Evolutionary conservation across 768 basidiomycete species (phyloP).

Genomic region (Macrolepiota dolichaula): DNA sequence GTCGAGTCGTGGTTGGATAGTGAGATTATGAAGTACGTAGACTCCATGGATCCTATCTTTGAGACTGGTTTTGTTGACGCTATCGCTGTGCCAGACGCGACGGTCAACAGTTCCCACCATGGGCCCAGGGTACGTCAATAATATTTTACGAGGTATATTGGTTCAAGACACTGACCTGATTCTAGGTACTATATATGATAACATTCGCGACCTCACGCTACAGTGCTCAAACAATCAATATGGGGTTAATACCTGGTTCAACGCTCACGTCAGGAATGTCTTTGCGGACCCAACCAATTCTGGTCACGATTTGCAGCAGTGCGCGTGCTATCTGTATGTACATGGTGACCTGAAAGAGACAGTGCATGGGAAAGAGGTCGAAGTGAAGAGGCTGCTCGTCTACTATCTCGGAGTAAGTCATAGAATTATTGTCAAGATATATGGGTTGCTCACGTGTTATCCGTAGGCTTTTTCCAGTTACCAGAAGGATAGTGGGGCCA

Average conservation of each 20-base stretch:
- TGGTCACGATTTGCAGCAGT: not conserved
- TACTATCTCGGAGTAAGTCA: no score
- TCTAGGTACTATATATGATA: not conserved
- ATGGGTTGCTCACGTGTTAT: no score
- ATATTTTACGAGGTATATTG: not conserved
- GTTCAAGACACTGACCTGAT: not conserved
- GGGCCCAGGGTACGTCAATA: no score
- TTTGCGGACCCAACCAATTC: not conserved
- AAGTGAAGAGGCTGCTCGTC: no score
- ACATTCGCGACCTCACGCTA: not conserved
- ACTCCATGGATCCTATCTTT: not conserved
- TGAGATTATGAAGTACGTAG: not conserved
- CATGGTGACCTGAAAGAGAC: no score
- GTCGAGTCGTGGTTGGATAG: no score
- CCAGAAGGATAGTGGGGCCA: no score
- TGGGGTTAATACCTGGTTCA: not conserved
- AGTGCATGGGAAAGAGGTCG: no score
- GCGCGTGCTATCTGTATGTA: not conserved
- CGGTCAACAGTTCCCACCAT: no score
- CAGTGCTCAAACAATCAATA: no score
- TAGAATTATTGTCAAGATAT: not conserved
- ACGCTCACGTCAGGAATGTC: not conserved
- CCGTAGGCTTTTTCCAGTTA: not conserved
- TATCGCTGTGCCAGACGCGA: not conserved
- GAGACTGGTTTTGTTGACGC: not conserved